Evolutionary conservation across 2,329 filamentous ascomycete genomes (phyloP).

Genomic region (Sporothrix variecibatus): DNA sequence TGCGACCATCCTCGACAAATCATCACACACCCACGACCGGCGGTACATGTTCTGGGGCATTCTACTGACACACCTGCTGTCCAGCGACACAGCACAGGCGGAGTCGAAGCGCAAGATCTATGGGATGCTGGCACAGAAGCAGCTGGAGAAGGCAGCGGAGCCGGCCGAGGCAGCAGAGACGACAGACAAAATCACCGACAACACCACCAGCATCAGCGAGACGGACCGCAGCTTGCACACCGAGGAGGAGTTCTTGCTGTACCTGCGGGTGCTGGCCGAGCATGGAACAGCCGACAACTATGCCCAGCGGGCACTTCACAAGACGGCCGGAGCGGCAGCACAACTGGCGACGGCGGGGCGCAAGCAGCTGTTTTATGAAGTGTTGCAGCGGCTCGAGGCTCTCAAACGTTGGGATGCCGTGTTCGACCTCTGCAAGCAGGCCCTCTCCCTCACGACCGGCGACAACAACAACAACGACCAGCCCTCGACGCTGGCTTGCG

Average conservation of each 20-base stretch:
- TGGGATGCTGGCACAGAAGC: constrained; percentile 52
- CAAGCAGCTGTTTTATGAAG: constrained; percentile 51
- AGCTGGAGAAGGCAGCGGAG: constrained; percentile 53
- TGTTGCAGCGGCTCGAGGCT: constrained; percentile 42
- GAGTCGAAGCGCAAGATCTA: constrained; percentile 55
- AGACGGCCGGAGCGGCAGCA: constrained; percentile 45
- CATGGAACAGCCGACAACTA: constrained; percentile 48
- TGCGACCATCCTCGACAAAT: constrained; percentile 55
- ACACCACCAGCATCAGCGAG: neutral
- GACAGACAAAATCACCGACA: constrained; percentile 23
- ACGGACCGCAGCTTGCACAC: constrained; percentile 42
- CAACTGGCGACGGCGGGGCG: constrained; percentile 51
- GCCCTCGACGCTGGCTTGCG: constrained; percentile 48
- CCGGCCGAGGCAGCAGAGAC: constrained; percentile 39
- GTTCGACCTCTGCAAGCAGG: constrained; percentile 48
- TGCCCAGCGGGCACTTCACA: constrained; percentile 43
- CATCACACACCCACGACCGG: constrained; percentile 49
- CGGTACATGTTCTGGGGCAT: constrained; percentile 59
- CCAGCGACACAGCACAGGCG: constrained; percentile 50
- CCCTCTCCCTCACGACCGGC: constrained; percentile 44
- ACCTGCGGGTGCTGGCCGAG: constrained; percentile 50
- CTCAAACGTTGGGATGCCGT: constrained; percentile 46
- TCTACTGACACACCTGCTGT: constrained; percentile 54
- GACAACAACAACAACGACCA: constrained; percentile 38
- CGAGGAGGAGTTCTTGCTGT: constrained; percentile 54